Evolutionary conservation across 129 eudicot genomes (phyloP).

Genomic region (Logfia minima): DNA sequence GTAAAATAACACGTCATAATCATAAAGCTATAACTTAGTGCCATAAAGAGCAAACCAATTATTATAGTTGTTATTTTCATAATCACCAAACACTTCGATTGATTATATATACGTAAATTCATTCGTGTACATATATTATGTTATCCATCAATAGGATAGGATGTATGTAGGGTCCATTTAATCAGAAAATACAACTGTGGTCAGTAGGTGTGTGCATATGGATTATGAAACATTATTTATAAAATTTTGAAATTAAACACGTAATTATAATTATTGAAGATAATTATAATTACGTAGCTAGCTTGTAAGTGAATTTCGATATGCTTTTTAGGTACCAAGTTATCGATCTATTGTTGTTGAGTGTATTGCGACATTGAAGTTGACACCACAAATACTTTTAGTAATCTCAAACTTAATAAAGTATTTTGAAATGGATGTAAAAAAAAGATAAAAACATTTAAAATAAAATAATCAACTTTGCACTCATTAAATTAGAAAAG

Average conservation of each 20-base stretch:
- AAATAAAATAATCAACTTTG: no score
- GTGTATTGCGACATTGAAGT: conserved; percentile 20
- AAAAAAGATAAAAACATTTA: no score
- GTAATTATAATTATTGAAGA: conserved; percentile 4
- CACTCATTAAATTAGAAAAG: no score
- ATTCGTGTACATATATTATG: conserved; percentile 1
- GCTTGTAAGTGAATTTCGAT: conserved; percentile 20
- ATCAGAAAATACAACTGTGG: conserved; percentile 15
- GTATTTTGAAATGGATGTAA: no score
- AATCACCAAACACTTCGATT: background rate
- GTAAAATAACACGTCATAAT: background rate
- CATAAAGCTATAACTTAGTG: no score
- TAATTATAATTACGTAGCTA: conserved; percentile 11
- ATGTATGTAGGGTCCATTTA: conserved; percentile 14
- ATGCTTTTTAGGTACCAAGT: conserved; percentile 26
- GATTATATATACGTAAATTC: background rate
- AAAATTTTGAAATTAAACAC: background rate
- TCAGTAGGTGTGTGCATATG: conserved; percentile 15
- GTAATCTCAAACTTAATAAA: no score
- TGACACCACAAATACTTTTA: background rate
- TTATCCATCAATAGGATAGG: conserved; percentile 3
- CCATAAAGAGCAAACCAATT: background rate
- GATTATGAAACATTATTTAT: background rate
- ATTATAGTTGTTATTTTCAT: background rate
- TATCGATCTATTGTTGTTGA: background rate